Percentiles rank a stretch among this genome's conserved stretches.
phyloP scores from a whole-genome alignment of 1,139 yeast genomes.

The Debaryomycetaceae sp. region DNA sequence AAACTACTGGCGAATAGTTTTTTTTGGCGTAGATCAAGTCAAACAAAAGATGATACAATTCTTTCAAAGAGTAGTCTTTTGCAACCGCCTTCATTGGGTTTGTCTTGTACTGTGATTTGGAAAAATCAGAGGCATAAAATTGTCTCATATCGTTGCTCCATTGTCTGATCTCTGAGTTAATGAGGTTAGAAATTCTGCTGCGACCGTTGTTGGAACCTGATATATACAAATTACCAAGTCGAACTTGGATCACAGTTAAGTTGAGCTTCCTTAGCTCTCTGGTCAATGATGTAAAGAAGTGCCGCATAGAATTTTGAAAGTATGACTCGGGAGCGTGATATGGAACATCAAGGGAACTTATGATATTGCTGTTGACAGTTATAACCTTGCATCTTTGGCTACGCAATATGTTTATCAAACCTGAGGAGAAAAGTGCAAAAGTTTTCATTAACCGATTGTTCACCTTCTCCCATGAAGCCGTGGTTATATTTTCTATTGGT shows the following conservation, averaged over 20 bases:
- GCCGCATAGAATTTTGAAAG: slow-evolving; percentile 33
- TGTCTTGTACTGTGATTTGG: slow-evolving; percentile 30
- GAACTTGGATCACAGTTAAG: slow-evolving; percentile 43
- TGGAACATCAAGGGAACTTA: slow-evolving; percentile 41
- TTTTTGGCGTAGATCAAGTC: slow-evolving; percentile 44
- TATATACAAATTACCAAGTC: slow-evolving; percentile 46
- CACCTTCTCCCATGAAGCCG: slow-evolving; percentile 52
- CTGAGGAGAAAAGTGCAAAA: slow-evolving; percentile 51
- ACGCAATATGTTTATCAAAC: slow-evolving; percentile 56
- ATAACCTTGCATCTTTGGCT: slow-evolving; percentile 43
- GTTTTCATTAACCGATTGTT: slow-evolving; percentile 46
- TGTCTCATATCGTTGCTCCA: slow-evolving; percentile 40
- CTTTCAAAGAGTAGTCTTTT: slow-evolving; percentile 41
- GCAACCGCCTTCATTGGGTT: slow-evolving; percentile 35
- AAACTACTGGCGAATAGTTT: slow-evolving; percentile 31
- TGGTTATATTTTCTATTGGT: slow-evolving; percentile 58
- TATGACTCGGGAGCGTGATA: slow-evolving; percentile 51
- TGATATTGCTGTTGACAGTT: slow-evolving; percentile 40
- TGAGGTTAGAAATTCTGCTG: slow-evolving; percentile 26
- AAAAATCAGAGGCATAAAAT: slow-evolving; percentile 34
- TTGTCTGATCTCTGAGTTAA: slow-evolving; percentile 37
- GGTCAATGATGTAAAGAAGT: slow-evolving; percentile 35
- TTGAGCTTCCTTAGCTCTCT: slow-evolving; percentile 43
- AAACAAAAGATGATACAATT: slow-evolving; percentile 52
- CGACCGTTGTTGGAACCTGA: slow-evolving; percentile 28